phyloP scores from a whole-genome alignment of 805 yeast species.

The Ogataea paradorogensis region DNA sequence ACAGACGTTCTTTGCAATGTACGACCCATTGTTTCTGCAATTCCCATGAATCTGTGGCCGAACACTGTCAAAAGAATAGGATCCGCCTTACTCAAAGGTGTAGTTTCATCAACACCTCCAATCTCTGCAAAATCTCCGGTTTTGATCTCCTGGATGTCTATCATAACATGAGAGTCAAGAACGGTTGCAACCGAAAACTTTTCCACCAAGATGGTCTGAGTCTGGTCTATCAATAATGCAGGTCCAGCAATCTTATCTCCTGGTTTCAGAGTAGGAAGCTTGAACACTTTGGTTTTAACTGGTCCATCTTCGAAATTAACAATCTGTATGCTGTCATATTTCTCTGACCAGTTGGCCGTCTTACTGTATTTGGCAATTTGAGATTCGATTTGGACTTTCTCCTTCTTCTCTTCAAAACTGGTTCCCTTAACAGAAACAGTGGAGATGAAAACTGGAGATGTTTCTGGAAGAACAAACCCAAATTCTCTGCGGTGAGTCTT shows the following conservation, averaged over 20 bases:
- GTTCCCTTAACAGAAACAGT: constrained; percentile 55
- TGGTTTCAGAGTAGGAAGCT: constrained; percentile 27
- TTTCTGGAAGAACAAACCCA: constrained; percentile 52
- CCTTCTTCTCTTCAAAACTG: constrained; percentile 3
- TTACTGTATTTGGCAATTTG: neutral
- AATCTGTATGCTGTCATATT: constrained; percentile 5
- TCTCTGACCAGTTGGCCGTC: neutral
- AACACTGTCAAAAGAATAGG: constrained; percentile 41
- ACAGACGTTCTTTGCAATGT: constrained; percentile 41
- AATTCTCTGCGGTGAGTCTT: constrained; percentile 66
- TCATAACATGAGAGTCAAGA: constrained; percentile 35
- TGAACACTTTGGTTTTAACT: constrained; percentile 27
- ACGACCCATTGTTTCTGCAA: constrained; percentile 44
- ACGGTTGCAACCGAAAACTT: constrained; percentile 36
- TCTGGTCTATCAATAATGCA: constrained; percentile 32
- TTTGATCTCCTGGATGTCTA: constrained; percentile 15
- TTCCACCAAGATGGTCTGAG: constrained; percentile 40
- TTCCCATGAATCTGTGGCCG: constrained; percentile 44
- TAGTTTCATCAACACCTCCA: constrained; percentile 10
- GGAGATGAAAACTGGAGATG: constrained; percentile 22
- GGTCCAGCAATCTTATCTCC: constrained; percentile 39
- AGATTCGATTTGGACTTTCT: constrained; percentile 1
- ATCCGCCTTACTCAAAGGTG: constrained; percentile 26
- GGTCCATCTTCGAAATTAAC: constrained; percentile 13
- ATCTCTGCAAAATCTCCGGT: constrained; percentile 6